Evolutionary conservation across 1,284 basidiomycete species (phyloP).

Genomic region (Trichosporon inkin): DNA sequence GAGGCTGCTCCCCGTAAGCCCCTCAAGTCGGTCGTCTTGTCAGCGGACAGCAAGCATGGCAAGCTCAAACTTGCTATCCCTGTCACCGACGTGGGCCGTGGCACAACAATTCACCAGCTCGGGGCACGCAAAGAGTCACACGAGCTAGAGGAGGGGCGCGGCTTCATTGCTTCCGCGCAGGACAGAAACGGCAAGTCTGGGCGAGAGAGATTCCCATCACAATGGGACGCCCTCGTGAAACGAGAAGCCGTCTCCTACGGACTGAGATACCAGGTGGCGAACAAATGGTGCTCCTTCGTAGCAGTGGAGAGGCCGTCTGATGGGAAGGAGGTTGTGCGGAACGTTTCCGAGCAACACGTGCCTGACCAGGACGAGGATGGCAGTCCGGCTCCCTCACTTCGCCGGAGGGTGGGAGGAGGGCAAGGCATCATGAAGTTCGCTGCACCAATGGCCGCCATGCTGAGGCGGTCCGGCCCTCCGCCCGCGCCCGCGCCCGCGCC

Average conservation of each 20-base stretch:
- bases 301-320: slow-evolving; percentile 51
- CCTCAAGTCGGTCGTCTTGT: slow-evolving; percentile 29
- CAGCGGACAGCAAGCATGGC: slow-evolving; percentile 48
- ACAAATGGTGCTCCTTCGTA: slow-evolving; percentile 58
- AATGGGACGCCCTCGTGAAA: slow-evolving; percentile 35
- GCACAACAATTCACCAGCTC: slow-evolving; percentile 54
- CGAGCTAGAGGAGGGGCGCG: slow-evolving; percentile 38
- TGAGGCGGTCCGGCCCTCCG: too few species aligned
- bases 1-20: slow-evolving; percentile 7
- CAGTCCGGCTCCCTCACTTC: too few species aligned
- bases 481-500: too few species aligned
- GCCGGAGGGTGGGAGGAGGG: too few species aligned
- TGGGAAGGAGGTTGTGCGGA: background rate
- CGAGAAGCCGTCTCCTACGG: slow-evolving; percentile 48
- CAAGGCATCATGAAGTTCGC: too few species aligned
- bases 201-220: background rate
- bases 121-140: slow-evolving; percentile 57
- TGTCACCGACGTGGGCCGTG: slow-evolving; percentile 33
- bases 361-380: background rate
- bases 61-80: slow-evolving; percentile 49
- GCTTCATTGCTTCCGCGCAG: slow-evolving; percentile 8
- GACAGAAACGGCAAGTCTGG: slow-evolving; percentile 1
- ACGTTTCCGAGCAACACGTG: background rate
- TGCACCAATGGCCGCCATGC: too few species aligned
- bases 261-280: slow-evolving; percentile 56